Evolutionary conservation across 768 basidiomycete genomes (phyloP).

Genomic region (Trametes punicea): DNA sequence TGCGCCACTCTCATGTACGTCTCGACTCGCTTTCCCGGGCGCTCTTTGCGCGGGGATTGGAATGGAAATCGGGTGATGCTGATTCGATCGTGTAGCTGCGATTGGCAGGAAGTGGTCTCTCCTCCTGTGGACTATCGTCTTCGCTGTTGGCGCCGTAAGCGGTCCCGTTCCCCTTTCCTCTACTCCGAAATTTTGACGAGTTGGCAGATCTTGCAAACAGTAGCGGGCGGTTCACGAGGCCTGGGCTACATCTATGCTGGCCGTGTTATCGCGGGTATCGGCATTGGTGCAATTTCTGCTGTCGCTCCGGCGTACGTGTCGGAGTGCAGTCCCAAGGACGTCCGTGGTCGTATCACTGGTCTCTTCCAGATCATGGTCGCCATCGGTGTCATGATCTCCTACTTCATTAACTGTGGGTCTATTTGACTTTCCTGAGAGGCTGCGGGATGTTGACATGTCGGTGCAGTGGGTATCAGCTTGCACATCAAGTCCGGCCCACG

Average conservation of each 20-base stretch:
- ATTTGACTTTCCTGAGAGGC: conserved; percentile 1
- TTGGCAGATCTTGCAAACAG: conserved; percentile 63
- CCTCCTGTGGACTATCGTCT: conserved; percentile 57
- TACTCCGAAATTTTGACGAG: not conserved
- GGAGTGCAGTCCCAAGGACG: conserved; percentile 84
- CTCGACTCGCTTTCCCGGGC: not conserved
- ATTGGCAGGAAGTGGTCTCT: conserved; percentile 69
- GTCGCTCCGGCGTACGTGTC: conserved; percentile 84
- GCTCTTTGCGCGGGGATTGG: not conserved
- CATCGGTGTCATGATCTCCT: conserved; percentile 80
- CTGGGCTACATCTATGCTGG: conserved; percentile 75
- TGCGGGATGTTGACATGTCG: not conserved
- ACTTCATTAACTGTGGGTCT: conserved; percentile 71
- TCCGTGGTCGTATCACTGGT: conserved; percentile 82
- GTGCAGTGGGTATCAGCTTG: conserved; percentile 54
- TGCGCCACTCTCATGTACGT: conserved; percentile 64
- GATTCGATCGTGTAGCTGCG: conserved; percentile 37
- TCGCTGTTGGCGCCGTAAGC: conserved; percentile 67
- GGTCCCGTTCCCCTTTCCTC: not conserved
- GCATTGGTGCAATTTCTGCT: conserved; percentile 80
- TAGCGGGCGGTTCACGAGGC: conserved; percentile 54
- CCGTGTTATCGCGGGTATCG: conserved; percentile 75
- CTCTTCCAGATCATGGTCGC: conserved; percentile 88
- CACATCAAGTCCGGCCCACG: conserved; percentile 45
- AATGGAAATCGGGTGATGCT: not conserved